A percentile compares a stretch with the other conserved stretches of the same genome.
Conservation (phyloP, 2,329 filamentous ascomycete species). For the Mariannaea elegans region DNA sequence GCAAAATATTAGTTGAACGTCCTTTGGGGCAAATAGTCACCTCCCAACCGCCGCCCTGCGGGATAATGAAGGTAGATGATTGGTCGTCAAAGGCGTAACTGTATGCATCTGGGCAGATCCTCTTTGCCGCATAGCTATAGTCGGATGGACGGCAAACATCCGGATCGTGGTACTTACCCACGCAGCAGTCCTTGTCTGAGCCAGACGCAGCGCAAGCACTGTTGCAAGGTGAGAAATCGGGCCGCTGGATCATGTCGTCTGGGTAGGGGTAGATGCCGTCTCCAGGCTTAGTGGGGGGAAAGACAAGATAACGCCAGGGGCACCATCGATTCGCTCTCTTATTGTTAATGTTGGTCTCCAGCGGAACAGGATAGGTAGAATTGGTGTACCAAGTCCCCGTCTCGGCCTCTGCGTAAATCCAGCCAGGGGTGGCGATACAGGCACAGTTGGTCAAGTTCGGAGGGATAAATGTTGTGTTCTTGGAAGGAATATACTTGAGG, state of each 20-base stretch:
- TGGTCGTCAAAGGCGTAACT: constrained; percentile 74
- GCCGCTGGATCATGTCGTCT: constrained; percentile 75
- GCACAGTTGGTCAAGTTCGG: constrained; percentile 80
- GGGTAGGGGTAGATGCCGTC: constrained; percentile 84
- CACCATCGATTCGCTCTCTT: constrained; percentile 74
- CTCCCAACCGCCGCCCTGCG: constrained; percentile 78
- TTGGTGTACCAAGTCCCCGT: constrained; percentile 71
- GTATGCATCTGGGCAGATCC: constrained; percentile 84
- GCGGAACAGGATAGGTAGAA: constrained; percentile 71
- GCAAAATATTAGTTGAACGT: constrained; percentile 67
- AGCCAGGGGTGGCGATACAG: constrained; percentile 76
- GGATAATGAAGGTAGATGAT: constrained; percentile 68
- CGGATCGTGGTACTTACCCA: constrained; percentile 71
- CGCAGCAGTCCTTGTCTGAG: constrained; percentile 76
- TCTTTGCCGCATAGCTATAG: constrained; percentile 77
- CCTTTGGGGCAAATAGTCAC: constrained; percentile 78
- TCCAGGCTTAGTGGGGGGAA: constrained; percentile 73
- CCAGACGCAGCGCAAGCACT: constrained; percentile 79
- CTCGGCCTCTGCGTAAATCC: constrained; percentile 62
- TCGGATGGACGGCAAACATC: constrained; percentile 70
- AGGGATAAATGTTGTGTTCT: constrained; percentile 72
- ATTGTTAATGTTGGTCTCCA: constrained; percentile 68
- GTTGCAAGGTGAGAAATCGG: constrained; percentile 79
- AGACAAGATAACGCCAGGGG: constrained; percentile 79
- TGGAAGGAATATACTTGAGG: constrained; percentile 67